Base-by-base conservation (phyloP, 306 rosid genomes). In the Heteromeles arbutifolia region DNA sequence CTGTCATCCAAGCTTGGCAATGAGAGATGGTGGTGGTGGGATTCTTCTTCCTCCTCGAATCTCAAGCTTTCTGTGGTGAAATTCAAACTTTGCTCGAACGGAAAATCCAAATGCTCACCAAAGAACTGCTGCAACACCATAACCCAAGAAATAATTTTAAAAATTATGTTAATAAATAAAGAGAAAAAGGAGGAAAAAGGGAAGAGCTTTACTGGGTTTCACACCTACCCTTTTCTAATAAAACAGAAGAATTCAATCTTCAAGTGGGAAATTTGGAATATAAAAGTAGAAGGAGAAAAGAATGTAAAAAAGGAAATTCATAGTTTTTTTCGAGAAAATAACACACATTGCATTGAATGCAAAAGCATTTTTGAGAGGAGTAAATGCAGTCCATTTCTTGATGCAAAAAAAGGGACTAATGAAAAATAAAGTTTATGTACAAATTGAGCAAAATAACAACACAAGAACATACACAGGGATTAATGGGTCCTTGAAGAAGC, bases 401-500 rank as follows among this genome's bases (percentile, higher is more conserved):
- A 61, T 67, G 80, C 85, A 67, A 82, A 78, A 78, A 82, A 76
- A 78, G 66, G 79, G 56, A 45, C 77, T 57, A 73, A 44, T 67
- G 44, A 58, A 77, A 50, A 66, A 59, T 22, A 28, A 61, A 19
- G 67, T 37, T 34, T 4, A 25, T 54, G 32, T 21, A 18, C 64
- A 41, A 75, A 26, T 52, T 5, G 69, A 59, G 78, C 6, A 31
- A 37, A 79, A 69, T 25, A 32, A 26, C 43, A 45, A 48, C 54
- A 50, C 18, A 50, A 77, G 31, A 69, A 80, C 97, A 88, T 90
- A 95, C 97, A 80, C 81, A 89, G 73, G 96, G 86, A 84, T 88
- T 84, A 71, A 90, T 76, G 86, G 93, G 98, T 91, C 87, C 96
- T 90, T 90, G 93, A 62, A 90, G 90, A 15, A 50, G 54, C 78